Percentiles rank a stretch among this genome's conserved stretches.
Evolutionary conservation across 2,329 filamentous ascomycete genomes (phyloP).

Genomic region (Xylariaceae sp.): DNA sequence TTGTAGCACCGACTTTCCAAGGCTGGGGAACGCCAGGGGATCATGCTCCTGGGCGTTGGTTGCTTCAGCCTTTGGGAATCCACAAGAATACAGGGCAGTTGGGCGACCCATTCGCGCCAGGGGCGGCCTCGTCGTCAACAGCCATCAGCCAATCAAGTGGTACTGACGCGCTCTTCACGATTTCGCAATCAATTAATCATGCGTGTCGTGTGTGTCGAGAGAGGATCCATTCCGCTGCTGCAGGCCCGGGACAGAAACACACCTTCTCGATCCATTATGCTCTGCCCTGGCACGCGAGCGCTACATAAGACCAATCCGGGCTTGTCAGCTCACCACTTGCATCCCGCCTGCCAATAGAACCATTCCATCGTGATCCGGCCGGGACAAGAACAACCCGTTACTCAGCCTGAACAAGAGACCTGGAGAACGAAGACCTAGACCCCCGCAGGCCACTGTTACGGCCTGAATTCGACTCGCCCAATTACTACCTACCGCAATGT

Average conservation of each 20-base stretch:
- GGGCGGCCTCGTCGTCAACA: constrained; percentile 35
- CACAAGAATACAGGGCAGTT: constrained; percentile 43
- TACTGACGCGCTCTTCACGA: constrained; percentile 48
- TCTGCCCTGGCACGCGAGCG: constrained; percentile 25
- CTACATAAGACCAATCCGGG: constrained; percentile 23
- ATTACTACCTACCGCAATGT: background rate
- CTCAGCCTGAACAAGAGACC: constrained; percentile 30
- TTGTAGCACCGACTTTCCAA: constrained; percentile 2
- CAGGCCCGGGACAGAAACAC: constrained; percentile 27
- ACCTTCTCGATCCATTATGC: constrained; percentile 32
- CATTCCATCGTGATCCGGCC: constrained; percentile 10
- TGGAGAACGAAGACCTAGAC: constrained; percentile 8
- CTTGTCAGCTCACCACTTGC: constrained; percentile 24
- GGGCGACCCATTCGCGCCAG: constrained; percentile 39
- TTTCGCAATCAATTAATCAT: constrained; percentile 48
- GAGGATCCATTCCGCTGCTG: constrained; percentile 38
- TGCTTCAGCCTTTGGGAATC: constrained; percentile 40
- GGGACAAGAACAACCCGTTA: constrained; percentile 17
- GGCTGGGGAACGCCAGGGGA: constrained; percentile 26
- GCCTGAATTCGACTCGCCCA: background rate
- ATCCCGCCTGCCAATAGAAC: constrained; percentile 18
- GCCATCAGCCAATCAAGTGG: constrained; percentile 44
- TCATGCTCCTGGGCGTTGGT: constrained; percentile 28
- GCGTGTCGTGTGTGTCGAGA: constrained; percentile 45
- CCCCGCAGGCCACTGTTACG: background rate